A percentile compares a stretch with the other conserved stretches of the same genome.
These are phyloP conservation scores for Proliferodiscus dingleyae DNA, from an alignment of 2,329 filamentous ascomycete species.

Conservation along the genomic window DNA sequence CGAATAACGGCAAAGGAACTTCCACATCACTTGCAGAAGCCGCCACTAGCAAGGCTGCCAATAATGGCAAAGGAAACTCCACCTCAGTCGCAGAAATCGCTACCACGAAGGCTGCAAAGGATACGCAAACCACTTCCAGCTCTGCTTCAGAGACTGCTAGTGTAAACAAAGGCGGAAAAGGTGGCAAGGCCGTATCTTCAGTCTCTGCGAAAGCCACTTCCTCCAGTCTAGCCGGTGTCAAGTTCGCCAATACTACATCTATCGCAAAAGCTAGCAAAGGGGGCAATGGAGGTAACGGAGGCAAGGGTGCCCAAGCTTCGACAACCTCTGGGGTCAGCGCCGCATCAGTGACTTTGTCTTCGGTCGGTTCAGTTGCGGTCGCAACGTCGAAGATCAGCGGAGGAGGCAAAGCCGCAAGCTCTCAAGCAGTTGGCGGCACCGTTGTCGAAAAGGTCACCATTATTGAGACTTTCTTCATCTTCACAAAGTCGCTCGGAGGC, in stretches of 20 bases:
- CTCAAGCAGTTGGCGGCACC: background rate
- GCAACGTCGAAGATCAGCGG: slow-evolving; percentile 7
- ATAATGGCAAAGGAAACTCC: too few species aligned
- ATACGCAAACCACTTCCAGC: too few species aligned
- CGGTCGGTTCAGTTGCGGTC: background rate
- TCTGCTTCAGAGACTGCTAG: too few species aligned
- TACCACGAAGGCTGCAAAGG: slow-evolving; percentile 5
- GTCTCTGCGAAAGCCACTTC: background rate
- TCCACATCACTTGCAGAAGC: too few species aligned
- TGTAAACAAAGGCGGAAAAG: slow-evolving; percentile 1
- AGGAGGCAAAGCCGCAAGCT: background rate
- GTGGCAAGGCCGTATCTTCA: background rate
- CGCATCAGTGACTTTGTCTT: background rate
- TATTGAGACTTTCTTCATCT: slow-evolving; percentile 25
- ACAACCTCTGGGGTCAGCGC: background rate
- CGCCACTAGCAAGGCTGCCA: too few species aligned
- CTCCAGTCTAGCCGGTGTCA: background rate
- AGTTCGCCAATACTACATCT: background rate
- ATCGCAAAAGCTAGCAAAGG: slow-evolving; percentile 3
- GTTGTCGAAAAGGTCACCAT: slow-evolving; percentile 18
- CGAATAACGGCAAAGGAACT: too few species aligned
- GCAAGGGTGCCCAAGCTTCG: slow-evolving; percentile 4
- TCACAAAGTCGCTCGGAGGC: slow-evolving; percentile 18
- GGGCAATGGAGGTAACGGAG: slow-evolving; percentile 13
- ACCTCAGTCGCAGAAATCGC: too few species aligned